Conservation (phyloP, 257 asterid species). For the Forsythia suspensa region DNA sequence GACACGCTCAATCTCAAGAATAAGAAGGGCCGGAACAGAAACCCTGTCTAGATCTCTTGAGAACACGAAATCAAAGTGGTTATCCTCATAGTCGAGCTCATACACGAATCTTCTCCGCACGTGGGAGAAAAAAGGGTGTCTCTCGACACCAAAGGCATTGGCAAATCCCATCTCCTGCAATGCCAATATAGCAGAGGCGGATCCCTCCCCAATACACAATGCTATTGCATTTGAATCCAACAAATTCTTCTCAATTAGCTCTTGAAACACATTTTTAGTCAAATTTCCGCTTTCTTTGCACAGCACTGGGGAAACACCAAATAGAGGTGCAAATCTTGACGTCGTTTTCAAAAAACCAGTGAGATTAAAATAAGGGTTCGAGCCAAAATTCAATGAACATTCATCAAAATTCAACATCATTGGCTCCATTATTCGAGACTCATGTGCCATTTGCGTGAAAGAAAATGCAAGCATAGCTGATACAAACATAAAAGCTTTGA, state of each 20-base stretch:
- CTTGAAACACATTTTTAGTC: constrained; percentile 49
- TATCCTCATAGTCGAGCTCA: constrained; percentile 61
- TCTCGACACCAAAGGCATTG: constrained; percentile 47
- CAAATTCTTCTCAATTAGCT: constrained; percentile 53
- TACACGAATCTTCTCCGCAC: constrained; percentile 62
- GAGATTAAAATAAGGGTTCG: no score
- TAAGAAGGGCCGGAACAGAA: constrained; percentile 68
- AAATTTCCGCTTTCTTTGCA: constrained; percentile 40
- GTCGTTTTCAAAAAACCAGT: no score
- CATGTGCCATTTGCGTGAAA: no score
- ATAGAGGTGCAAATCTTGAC: not conserved
- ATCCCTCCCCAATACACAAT: constrained; percentile 68
- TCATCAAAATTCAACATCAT: no score
- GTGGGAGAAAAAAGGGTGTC: constrained; percentile 75
- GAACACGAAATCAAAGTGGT: constrained; percentile 70
- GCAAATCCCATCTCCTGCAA: constrained; percentile 60
- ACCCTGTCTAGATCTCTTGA: constrained; percentile 65
- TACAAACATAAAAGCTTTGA: no score
- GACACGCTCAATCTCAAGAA: constrained; percentile 81
- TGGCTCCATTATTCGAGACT: no score
- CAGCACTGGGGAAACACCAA: no score
- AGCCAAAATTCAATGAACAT: no score
- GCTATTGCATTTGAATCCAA: constrained; percentile 57
- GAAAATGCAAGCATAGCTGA: no score
- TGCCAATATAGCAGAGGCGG: constrained; percentile 49